Conservation (phyloP, 441 rosid species). For the Gossypium trilobum region DNA sequence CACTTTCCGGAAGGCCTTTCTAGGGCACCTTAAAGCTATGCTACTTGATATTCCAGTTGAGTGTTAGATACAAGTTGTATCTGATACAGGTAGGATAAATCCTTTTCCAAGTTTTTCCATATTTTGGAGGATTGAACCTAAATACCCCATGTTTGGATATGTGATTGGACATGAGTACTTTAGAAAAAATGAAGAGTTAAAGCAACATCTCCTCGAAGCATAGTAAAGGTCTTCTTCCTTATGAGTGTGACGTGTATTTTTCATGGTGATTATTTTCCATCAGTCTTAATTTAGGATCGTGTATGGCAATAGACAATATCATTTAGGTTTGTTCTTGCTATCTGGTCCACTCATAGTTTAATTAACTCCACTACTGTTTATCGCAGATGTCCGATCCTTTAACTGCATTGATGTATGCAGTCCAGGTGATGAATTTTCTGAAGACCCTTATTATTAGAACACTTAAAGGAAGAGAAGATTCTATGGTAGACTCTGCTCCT, state of each 20-base stretch:
- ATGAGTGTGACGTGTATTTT: neutral
- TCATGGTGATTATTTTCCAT: neutral
- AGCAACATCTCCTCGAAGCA: constrained; percentile 29
- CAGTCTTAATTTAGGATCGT: constrained; percentile 12
- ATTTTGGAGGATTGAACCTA: neutral
- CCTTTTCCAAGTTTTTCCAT: neutral
- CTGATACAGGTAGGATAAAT: neutral
- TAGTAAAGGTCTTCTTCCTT: neutral
- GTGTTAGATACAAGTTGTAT: neutral
- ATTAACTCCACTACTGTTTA: constrained; percentile 10
- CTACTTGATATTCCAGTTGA: neutral
- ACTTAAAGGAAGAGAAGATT: constrained; percentile 42
- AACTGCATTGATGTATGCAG: constrained; percentile 67
- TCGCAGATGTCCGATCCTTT: constrained; percentile 68
- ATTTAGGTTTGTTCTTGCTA: neutral
- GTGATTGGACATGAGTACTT: neutral
- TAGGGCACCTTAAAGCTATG: neutral
- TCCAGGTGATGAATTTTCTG: constrained; percentile 70
- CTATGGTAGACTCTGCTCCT: constrained; percentile 26
- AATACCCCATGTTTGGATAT: neutral
- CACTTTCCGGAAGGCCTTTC: neutral
- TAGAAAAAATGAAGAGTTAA: constrained; percentile 9
- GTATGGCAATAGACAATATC: neutral
- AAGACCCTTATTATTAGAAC: constrained; percentile 45
- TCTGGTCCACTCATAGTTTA: neutral